Conservation (phyloP, 1,284 basidiomycete species). For the Trametes hirsuta region DNA sequence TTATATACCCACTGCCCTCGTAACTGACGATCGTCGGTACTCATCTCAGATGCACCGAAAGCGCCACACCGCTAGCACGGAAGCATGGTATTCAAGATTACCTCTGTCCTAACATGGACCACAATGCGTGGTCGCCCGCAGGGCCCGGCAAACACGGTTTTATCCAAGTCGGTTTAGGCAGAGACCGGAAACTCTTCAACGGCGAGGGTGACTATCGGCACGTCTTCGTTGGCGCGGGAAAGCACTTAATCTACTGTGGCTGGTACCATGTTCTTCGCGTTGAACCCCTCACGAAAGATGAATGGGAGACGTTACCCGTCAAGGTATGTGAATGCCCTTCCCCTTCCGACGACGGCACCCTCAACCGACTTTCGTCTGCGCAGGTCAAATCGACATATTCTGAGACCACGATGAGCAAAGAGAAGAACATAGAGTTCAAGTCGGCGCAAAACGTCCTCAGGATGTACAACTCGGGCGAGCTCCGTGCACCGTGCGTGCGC, state of each 20-base stretch:
- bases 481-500: slow-evolving; percentile 49
- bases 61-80: slow-evolving; percentile 21
- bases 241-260: slow-evolving; percentile 24
- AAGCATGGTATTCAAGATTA: slow-evolving; percentile 21
- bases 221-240: slow-evolving; percentile 27
- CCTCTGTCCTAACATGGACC: slow-evolving; percentile 30
- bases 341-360: neutral
- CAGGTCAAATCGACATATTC: slow-evolving; percentile 27
- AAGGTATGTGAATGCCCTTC: slow-evolving; percentile 13
- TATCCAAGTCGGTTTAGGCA: slow-evolving; percentile 29
- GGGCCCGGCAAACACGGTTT: slow-evolving; percentile 29
- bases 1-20: neutral
- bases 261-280: slow-evolving; percentile 25
- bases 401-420: slow-evolving; percentile 35
- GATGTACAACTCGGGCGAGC: slow-evolving; percentile 45
- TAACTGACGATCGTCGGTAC: too few species aligned
- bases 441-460: slow-evolving; percentile 36
- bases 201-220: slow-evolving; percentile 19
- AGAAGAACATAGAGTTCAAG: slow-evolving; percentile 39
- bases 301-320: slow-evolving; percentile 26
- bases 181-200: slow-evolving; percentile 24
- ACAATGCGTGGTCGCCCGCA: slow-evolving; percentile 28
- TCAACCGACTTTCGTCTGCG: neutral
- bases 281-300: slow-evolving; percentile 21
- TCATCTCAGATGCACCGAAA: slow-evolving; percentile 17